These are phyloP conservation scores for Gentiana macrophylla DNA, from an alignment of 257 asterid genomes.

Conservation along the genomic window DNA sequence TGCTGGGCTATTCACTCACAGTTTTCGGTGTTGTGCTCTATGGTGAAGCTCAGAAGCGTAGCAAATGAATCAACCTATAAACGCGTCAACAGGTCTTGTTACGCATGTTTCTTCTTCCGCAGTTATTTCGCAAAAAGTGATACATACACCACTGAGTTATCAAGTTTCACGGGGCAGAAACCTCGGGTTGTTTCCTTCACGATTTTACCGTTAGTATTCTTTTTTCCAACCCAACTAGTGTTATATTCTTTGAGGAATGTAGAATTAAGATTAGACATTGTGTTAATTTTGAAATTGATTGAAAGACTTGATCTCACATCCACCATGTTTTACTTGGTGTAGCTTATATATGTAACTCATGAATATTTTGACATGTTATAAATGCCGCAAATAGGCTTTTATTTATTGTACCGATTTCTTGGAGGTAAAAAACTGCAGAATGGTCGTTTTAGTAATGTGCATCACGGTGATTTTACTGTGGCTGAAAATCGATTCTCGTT, in stretches of 20 bases:
- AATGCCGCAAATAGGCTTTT: too few relatives aligned
- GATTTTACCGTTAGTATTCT: background rate
- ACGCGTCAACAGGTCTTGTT: constrained; percentile 6
- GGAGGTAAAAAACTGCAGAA: too few relatives aligned
- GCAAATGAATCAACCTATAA: constrained; percentile 24
- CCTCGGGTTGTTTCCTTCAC: too few relatives aligned
- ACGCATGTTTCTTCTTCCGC: too few relatives aligned
- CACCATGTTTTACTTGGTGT: background rate
- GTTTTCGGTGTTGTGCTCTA: constrained; percentile 65
- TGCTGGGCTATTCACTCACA: constrained; percentile 62
- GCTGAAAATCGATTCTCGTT: too few relatives aligned
- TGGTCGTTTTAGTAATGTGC: too few relatives aligned
- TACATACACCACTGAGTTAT: too few relatives aligned
- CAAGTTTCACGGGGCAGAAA: too few relatives aligned
- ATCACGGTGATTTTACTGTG: too few relatives aligned
- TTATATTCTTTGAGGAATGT: constrained; percentile 22
- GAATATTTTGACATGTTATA: too few relatives aligned
- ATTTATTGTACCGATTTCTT: too few relatives aligned
- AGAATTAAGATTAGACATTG: constrained; percentile 21
- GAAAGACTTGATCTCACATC: background rate
- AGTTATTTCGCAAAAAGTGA: too few relatives aligned
- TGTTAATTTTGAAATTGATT: constrained; percentile 23
- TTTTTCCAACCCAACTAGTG: constrained; percentile 6
- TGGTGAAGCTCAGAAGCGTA: constrained; percentile 74
- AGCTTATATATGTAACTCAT: background rate